Percentiles rank a stretch among this genome's conserved stretches.
These are phyloP conservation scores for Nakaseomyces uthaithaninus DNA, from an alignment of 1,139 yeast species.

Conservation along the genomic window DNA sequence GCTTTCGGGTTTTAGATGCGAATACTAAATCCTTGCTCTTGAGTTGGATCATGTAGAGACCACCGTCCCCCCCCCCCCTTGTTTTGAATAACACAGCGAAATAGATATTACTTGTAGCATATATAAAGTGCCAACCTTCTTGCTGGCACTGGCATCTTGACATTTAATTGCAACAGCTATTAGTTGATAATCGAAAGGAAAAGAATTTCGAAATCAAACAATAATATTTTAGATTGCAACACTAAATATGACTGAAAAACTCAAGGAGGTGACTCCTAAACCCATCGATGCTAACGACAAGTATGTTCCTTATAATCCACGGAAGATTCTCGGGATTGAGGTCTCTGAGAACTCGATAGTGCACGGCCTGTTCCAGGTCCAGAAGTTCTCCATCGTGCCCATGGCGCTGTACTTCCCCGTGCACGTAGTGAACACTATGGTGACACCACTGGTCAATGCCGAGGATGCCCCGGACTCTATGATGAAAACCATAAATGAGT, in stretches of 20 bases:
- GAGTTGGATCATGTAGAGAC: too few relatives aligned
- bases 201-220: not conserved
- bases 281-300: constrained; percentile 1
- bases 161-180: too few relatives aligned
- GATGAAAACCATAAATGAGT: constrained; percentile 22
- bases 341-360: not conserved
- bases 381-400: constrained; percentile 22
- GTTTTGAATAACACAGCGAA: too few relatives aligned
- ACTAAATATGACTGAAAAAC: not conserved
- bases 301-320: constrained; percentile 1
- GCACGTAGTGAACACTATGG: constrained; percentile 22
- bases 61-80: too few relatives aligned
- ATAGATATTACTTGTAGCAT: not conserved
- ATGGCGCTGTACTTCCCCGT: constrained; percentile 21
- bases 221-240: not conserved
- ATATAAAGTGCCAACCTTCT: too few relatives aligned
- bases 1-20: not conserved
- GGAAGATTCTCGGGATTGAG: constrained; percentile 1
- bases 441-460: constrained; percentile 20
- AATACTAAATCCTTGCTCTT: not conserved
- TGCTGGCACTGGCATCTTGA: too few relatives aligned
- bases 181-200: too few relatives aligned
- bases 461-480: constrained; percentile 21
- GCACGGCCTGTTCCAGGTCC: constrained; percentile 8
- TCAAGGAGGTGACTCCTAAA: constrained; percentile 1